Percentiles rank a stretch among this genome's conserved stretches.
Conservation (phyloP, 352 stramenopile species). For the Blastocystis sp. region DNA sequence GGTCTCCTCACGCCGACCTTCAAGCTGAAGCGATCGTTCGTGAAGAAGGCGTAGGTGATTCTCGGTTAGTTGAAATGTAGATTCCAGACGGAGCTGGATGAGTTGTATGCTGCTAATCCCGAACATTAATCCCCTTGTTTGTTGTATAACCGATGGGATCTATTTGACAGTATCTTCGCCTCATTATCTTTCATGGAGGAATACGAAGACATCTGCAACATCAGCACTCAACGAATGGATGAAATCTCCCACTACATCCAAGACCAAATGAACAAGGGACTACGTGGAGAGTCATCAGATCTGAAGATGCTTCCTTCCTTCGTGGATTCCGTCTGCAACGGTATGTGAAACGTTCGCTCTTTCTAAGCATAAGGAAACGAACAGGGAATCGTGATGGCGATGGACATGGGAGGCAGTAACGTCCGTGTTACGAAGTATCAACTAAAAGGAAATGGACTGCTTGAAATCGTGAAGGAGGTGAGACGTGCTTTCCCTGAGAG, state of each 20-base stretch:
- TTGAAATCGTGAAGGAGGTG: slow-evolving; percentile 51
- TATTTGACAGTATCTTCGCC: neutral
- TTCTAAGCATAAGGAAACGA: slow-evolving; percentile 32
- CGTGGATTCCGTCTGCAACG: slow-evolving; percentile 17
- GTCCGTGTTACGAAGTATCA: slow-evolving; percentile 19
- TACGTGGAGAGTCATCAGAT: slow-evolving; percentile 40
- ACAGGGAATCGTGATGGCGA: slow-evolving; percentile 40
- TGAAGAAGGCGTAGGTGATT: slow-evolving; percentile 5
- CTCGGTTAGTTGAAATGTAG: neutral
- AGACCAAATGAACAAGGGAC: slow-evolving; percentile 45
- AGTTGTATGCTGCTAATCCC: slow-evolving; percentile 34
- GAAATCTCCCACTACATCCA: slow-evolving; percentile 35
- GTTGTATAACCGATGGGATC: no score
- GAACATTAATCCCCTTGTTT: slow-evolving; percentile 30
- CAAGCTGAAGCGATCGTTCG: slow-evolving; percentile 65
- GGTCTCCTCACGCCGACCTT: slow-evolving; percentile 71
- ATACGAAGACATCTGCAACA: slow-evolving; percentile 14
- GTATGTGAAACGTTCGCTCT: neutral
- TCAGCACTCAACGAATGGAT: slow-evolving; percentile 1
- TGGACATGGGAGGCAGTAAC: slow-evolving; percentile 55
- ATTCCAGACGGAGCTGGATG: slow-evolving; percentile 13
- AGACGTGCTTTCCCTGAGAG: slow-evolving; percentile 19
- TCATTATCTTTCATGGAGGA: slow-evolving; percentile 34
- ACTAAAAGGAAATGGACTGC: slow-evolving; percentile 34
- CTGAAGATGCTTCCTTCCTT: slow-evolving; percentile 57